A percentile compares a stretch with the other conserved stretches of the same genome.
phyloP scores from a whole-genome alignment of 1,284 basidiomycete species.

The Microstroma glucosiphilum region DNA sequence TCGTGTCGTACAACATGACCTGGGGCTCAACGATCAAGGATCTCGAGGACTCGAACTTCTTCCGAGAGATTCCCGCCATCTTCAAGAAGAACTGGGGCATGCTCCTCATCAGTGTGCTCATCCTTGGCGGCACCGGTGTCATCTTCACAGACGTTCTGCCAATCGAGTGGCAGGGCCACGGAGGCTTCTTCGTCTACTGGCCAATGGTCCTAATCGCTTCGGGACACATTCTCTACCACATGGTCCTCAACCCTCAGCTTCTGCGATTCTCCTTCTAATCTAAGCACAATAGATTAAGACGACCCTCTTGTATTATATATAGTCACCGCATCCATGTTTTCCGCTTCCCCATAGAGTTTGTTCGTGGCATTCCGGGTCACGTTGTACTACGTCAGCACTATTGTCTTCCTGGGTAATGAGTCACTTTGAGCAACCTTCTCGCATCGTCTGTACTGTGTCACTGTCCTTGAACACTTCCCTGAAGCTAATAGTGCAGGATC shows the following conservation, averaged over 20 bases:
- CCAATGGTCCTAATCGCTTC: not conserved
- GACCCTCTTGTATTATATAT: too few species aligned
- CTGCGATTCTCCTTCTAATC: constrained; percentile 30
- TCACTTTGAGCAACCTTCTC: too few species aligned
- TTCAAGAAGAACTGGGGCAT: constrained; percentile 49
- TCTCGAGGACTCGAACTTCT: constrained; percentile 61
- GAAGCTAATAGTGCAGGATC: too few species aligned
- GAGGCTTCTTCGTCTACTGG: constrained; percentile 4
- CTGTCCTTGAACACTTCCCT: too few species aligned
- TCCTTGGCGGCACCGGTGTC: constrained; percentile 58
- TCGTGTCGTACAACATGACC: constrained; percentile 75
- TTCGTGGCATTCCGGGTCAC: too few species aligned
- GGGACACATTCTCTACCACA: constrained; percentile 29
- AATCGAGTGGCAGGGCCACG: constrained; percentile 55
- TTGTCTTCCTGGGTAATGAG: too few species aligned
- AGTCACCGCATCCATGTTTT: too few species aligned
- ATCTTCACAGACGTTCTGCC: constrained; percentile 59
- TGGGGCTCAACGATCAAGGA: constrained; percentile 56
- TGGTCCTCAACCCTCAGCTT: constrained; percentile 30
- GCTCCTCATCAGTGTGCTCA: constrained; percentile 57
- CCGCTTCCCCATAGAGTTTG: too few species aligned
- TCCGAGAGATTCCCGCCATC: constrained; percentile 76
- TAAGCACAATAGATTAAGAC: too few species aligned
- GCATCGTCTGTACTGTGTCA: too few species aligned
- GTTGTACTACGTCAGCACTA: too few species aligned